phyloP scores from a whole-genome alignment of 2,329 filamentous ascomycete species.

The Nannizziopsis barbatae region DNA sequence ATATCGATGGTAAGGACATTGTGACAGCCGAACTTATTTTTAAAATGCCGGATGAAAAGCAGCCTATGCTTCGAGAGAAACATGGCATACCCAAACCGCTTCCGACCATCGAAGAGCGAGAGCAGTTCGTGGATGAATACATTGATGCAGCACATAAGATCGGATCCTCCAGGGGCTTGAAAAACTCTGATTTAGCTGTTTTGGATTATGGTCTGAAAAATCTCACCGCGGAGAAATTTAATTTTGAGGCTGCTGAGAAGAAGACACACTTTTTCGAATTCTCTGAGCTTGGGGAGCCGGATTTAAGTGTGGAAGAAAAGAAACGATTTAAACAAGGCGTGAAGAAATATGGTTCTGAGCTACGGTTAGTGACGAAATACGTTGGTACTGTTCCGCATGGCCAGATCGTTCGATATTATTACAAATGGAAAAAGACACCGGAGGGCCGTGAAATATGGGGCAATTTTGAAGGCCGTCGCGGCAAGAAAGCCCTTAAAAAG shows the following conservation, averaged over 20 bases:
- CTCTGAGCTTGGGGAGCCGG: constrained; percentile 70
- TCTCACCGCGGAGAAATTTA: constrained; percentile 60
- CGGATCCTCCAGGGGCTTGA: constrained; percentile 57
- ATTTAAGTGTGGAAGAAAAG: constrained; percentile 62
- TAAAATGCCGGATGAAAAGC: constrained; percentile 54
- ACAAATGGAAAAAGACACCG: constrained; percentile 93
- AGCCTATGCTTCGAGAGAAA: constrained; percentile 37
- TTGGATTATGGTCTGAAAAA: constrained; percentile 70
- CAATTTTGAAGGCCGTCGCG: constrained; percentile 73
- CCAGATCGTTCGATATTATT: constrained; percentile 84
- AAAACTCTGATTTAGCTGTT: constrained; percentile 70
- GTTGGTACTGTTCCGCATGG: constrained; percentile 66
- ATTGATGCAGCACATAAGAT: constrained; percentile 58
- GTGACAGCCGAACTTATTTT: constrained; percentile 68
- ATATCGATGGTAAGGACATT: constrained; percentile 54
- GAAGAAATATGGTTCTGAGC: constrained; percentile 79
- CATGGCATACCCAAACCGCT: constrained; percentile 31
- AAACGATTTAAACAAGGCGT: constrained; percentile 91
- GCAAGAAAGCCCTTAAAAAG: constrained; percentile 68
- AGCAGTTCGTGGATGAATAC: constrained; percentile 61
- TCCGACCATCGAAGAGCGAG: constrained; percentile 31
- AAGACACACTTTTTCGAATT: constrained; percentile 57
- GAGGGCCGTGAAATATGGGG: constrained; percentile 83
- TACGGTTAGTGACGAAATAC: constrained; percentile 69
- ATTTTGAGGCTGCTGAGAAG: constrained; percentile 58